Base-by-base conservation (phyloP, 2,329 filamentous ascomycete genomes). In the Cephalotrichum gorgonifer region DNA sequence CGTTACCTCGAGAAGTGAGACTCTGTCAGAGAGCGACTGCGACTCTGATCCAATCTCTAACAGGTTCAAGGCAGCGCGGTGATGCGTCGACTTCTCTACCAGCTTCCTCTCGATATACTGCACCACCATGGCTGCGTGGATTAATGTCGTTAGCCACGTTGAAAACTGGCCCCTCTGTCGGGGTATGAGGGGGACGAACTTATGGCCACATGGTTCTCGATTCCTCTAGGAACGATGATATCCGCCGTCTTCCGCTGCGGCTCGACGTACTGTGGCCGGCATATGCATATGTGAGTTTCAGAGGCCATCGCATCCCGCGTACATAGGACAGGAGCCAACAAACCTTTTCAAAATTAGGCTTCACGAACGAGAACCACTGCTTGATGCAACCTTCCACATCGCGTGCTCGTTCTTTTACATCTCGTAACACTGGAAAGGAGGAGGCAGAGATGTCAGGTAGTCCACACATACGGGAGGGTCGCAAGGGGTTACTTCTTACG, bases 321-420 rank as follows among this genome's bases (percentile, higher is more conserved):
- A n/a, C n/a, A n/a, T n/a, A n/a, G n/a, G n/a, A n/a, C n/a, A n/a
- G n/a, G n/a, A n/a, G n/a, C n/a, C n/a, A n/a, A 20, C 58, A 49
- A 60, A 75, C 76, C 66, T 85, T 88, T 64, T 91, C 86, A 59
- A 94, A 97, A 60, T 97, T 97, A 3, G 93, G 93, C 67, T 98
- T 98, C 41, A 98, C 93, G 62, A 86, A 98, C 11, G 71, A 72
- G 63, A 97, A 96, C 93, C 93, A 98, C 64, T 98, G 93, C 66
- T 97, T 97, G 64, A 98, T 90, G 60, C 90, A 91, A 38, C 93
- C 93, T 62, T 96, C 86, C 50, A 97, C 86, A 60, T 95, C 91
- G 61, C 93, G 79, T 3, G 87, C 91, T 59, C 93, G 82, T 58
- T 95, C 88, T 57, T 81, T 81, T 22, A 97, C 88, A 67, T 98